These are phyloP conservation scores for Pseudogymnoascus sp. DNA, from an alignment of 2,329 filamentous ascomycete genomes.

Conservation along the genomic window DNA sequence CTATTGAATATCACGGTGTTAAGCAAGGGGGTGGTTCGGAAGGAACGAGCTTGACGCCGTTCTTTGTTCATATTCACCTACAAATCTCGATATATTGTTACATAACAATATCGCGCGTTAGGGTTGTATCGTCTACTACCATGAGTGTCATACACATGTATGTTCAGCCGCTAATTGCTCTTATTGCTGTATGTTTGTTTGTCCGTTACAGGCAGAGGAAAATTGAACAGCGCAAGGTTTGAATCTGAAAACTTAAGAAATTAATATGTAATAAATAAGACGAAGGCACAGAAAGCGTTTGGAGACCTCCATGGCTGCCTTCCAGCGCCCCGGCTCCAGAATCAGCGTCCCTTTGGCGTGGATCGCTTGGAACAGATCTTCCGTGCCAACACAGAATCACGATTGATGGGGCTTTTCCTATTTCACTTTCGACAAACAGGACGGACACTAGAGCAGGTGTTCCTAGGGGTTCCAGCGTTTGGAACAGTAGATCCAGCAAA, in stretches of 20 bases:
- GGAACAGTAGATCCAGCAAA: slow-evolving; percentile 24
- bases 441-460: slow-evolving; percentile 20
- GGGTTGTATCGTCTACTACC: neutral
- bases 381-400: slow-evolving; percentile 22
- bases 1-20: too few relatives aligned
- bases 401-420: slow-evolving; percentile 28
- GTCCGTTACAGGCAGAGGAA: neutral
- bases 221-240: neutral
- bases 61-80: neutral
- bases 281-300: neutral
- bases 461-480: slow-evolving; percentile 23
- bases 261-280: neutral
- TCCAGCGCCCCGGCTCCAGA: slow-evolving; percentile 21
- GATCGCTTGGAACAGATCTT: slow-evolving; percentile 30
- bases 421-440: slow-evolving; percentile 21
- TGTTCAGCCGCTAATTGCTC: neutral
- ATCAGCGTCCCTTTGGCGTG: slow-evolving; percentile 28
- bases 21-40: too few relatives aligned
- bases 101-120: neutral
- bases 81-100: neutral
- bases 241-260: neutral
- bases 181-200: neutral
- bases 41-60: neutral
- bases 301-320: slow-evolving; percentile 11
- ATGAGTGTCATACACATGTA: neutral